These are phyloP conservation scores for Hibiscus syriacus DNA, from an alignment of 345 rosid species.

Conservation along the genomic window DNA sequence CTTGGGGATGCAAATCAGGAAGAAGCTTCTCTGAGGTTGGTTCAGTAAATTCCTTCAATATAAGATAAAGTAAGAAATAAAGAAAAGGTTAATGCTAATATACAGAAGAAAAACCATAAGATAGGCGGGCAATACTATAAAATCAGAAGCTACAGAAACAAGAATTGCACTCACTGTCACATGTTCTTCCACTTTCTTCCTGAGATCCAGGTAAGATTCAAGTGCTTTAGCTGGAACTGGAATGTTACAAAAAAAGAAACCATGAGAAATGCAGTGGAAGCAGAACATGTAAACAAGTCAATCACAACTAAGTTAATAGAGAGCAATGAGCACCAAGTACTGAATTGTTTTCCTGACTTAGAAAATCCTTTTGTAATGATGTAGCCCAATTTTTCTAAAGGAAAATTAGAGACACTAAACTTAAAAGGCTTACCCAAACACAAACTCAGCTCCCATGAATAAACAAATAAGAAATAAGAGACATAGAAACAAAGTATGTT, in stretches of 20 bases:
- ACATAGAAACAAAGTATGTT: background rate
- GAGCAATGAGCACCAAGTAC: background rate
- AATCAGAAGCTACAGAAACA: background rate
- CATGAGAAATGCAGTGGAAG: background rate
- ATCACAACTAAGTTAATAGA: background rate
- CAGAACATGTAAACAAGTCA: constrained; percentile 1
- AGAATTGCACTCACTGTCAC: constrained; percentile 43
- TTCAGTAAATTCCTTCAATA: constrained; percentile 70
- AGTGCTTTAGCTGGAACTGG: constrained; percentile 76
- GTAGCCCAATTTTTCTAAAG: background rate
- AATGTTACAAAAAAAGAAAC: constrained; percentile 10
- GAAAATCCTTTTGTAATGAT: background rate
- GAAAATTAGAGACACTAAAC: background rate
- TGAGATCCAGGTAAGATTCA: constrained; percentile 78
- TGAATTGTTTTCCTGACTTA: background rate
- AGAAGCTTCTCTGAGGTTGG: constrained; percentile 97
- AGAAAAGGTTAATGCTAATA: background rate
- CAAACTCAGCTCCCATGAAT: background rate
- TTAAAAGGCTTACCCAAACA: background rate
- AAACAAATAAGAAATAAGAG: background rate
- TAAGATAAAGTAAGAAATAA: background rate
- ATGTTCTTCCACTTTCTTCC: constrained; percentile 71
- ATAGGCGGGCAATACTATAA: background rate
- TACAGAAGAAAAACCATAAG: background rate
- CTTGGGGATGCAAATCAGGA: constrained; percentile 86